A percentile compares a stretch with the other conserved stretches of the same genome.
phyloP scores from a whole-genome alignment of 257 asterid genomes.

The Coffea canephora region DNA sequence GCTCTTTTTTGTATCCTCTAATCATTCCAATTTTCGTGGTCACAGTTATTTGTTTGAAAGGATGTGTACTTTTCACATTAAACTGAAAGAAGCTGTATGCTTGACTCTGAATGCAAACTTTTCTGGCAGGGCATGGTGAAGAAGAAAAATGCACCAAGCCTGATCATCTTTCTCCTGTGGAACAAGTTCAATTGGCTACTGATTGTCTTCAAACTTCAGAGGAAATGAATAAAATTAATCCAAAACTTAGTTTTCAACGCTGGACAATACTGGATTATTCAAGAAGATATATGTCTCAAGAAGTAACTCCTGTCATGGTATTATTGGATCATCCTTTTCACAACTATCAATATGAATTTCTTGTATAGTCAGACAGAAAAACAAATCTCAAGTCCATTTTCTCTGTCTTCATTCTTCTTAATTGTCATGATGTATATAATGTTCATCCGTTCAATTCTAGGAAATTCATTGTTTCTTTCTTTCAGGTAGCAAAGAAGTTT shows the following conservation, averaged over 20 bases:
- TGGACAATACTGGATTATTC: conserved; percentile 78
- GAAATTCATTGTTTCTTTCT: not conserved
- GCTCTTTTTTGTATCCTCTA: not conserved
- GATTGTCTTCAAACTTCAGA: conserved; percentile 39
- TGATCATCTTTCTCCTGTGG: conserved; percentile 39
- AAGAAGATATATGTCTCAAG: conserved; percentile 49
- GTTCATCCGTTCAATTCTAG: no score
- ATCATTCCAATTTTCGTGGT: not conserved
- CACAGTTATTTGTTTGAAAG: not conserved
- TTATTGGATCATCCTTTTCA: not conserved
- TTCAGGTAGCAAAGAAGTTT: conserved; percentile 63
- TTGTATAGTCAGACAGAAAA: not conserved
- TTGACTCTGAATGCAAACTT: not conserved
- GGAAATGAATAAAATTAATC: not conserved
- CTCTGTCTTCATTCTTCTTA: no score
- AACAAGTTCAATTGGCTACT: conserved; percentile 50
- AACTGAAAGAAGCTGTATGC: no score
- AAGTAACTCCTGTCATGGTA: conserved; percentile 66
- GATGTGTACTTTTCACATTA: not conserved
- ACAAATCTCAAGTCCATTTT: no score
- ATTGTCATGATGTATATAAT: not conserved
- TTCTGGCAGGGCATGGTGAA: conserved; percentile 39
- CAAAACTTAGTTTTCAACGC: conserved; percentile 38
- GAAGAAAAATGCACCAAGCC: conserved; percentile 43
- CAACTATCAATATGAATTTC: not conserved